These are phyloP conservation scores for Spinacia oleracea DNA, from an alignment of 179 eudicot species.

Conservation along the genomic window DNA sequence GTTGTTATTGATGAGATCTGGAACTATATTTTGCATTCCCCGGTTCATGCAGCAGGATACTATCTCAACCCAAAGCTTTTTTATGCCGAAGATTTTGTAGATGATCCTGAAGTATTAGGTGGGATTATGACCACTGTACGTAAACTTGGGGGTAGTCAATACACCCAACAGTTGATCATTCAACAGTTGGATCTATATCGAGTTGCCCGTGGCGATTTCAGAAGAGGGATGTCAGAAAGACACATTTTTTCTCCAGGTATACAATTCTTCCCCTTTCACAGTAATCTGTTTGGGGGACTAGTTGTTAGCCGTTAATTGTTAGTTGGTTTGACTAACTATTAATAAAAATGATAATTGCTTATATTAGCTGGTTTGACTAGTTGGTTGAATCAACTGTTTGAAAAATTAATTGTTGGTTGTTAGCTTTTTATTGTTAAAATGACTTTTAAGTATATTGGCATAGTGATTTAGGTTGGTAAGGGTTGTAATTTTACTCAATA, in stretches of 20 bases:
- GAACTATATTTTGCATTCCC: constrained; percentile 38
- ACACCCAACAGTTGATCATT: neutral
- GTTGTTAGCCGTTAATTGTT: too few species aligned
- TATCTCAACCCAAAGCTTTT: constrained; percentile 22
- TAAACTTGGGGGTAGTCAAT: neutral
- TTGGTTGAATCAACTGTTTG: too few species aligned
- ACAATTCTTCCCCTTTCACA: neutral
- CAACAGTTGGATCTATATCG: constrained; percentile 1
- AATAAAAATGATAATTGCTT: too few species aligned
- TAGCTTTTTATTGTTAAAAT: too few species aligned
- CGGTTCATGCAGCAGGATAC: constrained; percentile 48
- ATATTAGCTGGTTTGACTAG: too few species aligned
- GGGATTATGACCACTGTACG: constrained; percentile 3
- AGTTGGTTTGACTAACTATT: too few species aligned
- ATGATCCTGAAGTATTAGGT: constrained; percentile 1
- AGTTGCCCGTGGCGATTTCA: neutral
- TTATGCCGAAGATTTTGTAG: neutral
- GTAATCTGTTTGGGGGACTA: too few species aligned
- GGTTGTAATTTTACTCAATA: too few species aligned
- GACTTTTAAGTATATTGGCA: too few species aligned
- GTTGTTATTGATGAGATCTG: constrained; percentile 40
- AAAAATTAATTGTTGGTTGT: too few species aligned
- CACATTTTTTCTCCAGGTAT: constrained; percentile 12
- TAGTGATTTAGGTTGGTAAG: too few species aligned
- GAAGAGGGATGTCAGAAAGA: neutral